These are phyloP conservation scores for Novymonas esmeraldas DNA, from an alignment of 208 protist species.

Conservation along the genomic window DNA sequence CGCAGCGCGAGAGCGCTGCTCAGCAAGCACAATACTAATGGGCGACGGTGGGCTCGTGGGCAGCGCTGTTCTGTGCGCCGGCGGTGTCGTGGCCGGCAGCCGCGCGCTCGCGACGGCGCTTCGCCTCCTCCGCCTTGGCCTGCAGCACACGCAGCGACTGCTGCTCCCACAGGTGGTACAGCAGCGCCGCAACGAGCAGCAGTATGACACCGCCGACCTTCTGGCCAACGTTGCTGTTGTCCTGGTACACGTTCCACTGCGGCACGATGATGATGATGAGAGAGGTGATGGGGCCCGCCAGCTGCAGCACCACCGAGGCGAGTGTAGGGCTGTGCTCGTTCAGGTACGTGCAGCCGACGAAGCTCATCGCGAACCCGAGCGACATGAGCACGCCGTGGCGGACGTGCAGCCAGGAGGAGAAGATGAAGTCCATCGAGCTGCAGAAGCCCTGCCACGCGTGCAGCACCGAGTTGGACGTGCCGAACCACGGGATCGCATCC, in stretches of 20 bases:
- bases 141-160: slow-evolving; percentile 43
- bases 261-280: slow-evolving; percentile 76
- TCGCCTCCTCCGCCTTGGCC: slow-evolving; percentile 26
- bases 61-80: background rate
- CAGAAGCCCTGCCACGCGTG: slow-evolving; percentile 60
- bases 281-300: slow-evolving; percentile 76
- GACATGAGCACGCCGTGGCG: slow-evolving; percentile 70
- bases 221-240: slow-evolving; percentile 57
- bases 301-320: slow-evolving; percentile 80
- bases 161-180: slow-evolving; percentile 86
- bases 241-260: slow-evolving; percentile 79
- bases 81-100: background rate
- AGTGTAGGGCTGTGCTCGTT: slow-evolving; percentile 86
- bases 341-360: slow-evolving; percentile 80
- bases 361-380: slow-evolving; percentile 80
- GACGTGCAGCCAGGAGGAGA: slow-evolving; percentile 62
- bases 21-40: too few relatives aligned
- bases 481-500: slow-evolving; percentile 81
- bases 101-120: background rate
- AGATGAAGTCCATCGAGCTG: slow-evolving; percentile 64
- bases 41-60: background rate
- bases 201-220: slow-evolving; percentile 77
- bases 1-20: too few relatives aligned
- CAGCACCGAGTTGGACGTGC: slow-evolving; percentile 38
- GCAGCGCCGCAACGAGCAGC: slow-evolving; percentile 52